Percentiles rank a stretch among this genome's conserved stretches.
These are phyloP conservation scores for Spiraea crenata DNA, from an alignment of 331 rosid genomes.

Conservation along the genomic window DNA sequence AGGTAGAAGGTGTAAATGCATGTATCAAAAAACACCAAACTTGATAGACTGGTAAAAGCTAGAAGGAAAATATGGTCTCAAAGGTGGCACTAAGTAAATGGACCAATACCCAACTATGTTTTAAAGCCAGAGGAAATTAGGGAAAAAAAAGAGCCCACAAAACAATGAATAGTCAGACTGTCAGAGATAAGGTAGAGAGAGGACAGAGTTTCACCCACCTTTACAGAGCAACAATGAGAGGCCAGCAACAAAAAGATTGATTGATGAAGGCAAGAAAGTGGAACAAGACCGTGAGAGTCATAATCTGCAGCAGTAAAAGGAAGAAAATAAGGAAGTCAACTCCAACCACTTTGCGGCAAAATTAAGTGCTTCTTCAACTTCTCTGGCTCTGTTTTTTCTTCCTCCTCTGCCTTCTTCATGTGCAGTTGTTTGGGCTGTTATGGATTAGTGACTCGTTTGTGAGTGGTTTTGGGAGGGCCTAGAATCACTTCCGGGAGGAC, in stretches of 20 bases:
- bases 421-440: too few relatives aligned
- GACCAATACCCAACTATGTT: slow-evolving; percentile 25
- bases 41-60: too few relatives aligned
- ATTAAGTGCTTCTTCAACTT: slow-evolving; percentile 23
- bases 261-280: slow-evolving; percentile 50
- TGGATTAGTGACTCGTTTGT: too few relatives aligned
- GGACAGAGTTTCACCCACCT: slow-evolving; percentile 30
- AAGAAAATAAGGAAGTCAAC: slow-evolving; percentile 39
- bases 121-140: slow-evolving; percentile 14
- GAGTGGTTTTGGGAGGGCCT: too few relatives aligned
- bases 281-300: slow-evolving; percentile 38
- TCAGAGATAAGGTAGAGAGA: slow-evolving; percentile 30
- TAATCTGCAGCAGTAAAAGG: slow-evolving; percentile 31
- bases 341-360: slow-evolving; percentile 46
- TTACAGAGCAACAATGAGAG: slow-evolving; percentile 19
- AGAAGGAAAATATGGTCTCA: slow-evolving; percentile 25
- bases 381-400: slow-evolving; percentile 7
- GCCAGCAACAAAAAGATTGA: slow-evolving; percentile 33
- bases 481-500: too few relatives aligned
- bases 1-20: neutral
- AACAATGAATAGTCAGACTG: slow-evolving; percentile 35
- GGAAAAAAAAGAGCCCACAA: slow-evolving; percentile 35
- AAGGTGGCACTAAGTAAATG: slow-evolving; percentile 27
- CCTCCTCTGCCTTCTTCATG: slow-evolving; percentile 6
- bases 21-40: slow-evolving; percentile 1